Percentiles rank a stretch among this genome's conserved stretches.
phyloP scores from a whole-genome alignment of 73 alveolate species.

The Tetrahymena thermophila region DNA sequence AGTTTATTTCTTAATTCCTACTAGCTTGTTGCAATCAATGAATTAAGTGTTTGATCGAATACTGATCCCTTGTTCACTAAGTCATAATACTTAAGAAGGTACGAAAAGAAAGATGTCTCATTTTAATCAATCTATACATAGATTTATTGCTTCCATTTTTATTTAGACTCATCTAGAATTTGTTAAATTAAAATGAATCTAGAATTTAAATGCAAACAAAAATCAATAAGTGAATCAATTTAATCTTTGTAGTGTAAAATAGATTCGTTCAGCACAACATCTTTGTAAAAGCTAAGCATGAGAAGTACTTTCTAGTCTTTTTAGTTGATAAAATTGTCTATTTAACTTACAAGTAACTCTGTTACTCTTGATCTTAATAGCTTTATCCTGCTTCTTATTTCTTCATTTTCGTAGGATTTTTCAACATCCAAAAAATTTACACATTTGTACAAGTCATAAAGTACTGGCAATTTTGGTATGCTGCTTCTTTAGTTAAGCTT shows the following conservation, averaged over 20 bases:
- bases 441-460: not conserved
- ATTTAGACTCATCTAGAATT: not conserved
- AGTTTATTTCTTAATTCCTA: not conserved
- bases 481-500: not conserved
- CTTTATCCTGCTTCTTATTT: not conserved
- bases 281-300: not conserved
- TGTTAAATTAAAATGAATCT: not conserved
- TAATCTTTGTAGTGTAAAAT: not conserved
- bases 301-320: not conserved
- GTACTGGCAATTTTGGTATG: not conserved
- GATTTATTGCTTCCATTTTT: not conserved
- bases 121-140: not conserved
- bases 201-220: not conserved
- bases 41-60: not conserved
- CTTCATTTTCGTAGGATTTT: not conserved
- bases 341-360: not conserved
- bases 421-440: not conserved
- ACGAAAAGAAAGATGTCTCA: not conserved
- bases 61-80: not conserved
- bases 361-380: not conserved
- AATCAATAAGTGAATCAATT: not conserved
- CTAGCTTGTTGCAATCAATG: not conserved
- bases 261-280: not conserved
- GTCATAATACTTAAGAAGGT: not conserved
- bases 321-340: not conserved